These are phyloP conservation scores for Psilocybe subaeruginosa DNA, from an alignment of 768 basidiomycete species.

Conservation along the genomic window DNA sequence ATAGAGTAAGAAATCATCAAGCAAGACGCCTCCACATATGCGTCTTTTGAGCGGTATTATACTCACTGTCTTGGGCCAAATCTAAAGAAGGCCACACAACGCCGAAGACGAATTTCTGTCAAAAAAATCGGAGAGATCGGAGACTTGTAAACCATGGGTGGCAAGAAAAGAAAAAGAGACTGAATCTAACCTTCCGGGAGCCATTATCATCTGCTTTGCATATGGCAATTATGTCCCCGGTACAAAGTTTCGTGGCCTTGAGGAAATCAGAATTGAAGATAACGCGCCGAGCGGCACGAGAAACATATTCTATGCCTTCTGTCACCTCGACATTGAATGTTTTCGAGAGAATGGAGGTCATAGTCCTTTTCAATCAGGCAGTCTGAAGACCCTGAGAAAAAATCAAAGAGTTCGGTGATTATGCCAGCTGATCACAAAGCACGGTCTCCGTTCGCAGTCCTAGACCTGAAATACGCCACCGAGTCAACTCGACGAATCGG, in stretches of 20 bases:
- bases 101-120: constrained; percentile 68
- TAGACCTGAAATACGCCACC: constrained; percentile 12
- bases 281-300: constrained; percentile 65
- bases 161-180: constrained; percentile 1
- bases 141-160: constrained; percentile 7
- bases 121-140: constrained; percentile 15
- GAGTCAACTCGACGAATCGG: constrained; percentile 13
- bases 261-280: constrained; percentile 63
- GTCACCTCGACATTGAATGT: constrained; percentile 43
- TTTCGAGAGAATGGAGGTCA: constrained; percentile 31
- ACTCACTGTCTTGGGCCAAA: constrained; percentile 59
- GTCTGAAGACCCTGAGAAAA: neutral
- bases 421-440: constrained; percentile 5
- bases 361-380: constrained; percentile 3
- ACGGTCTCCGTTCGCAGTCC: neutral
- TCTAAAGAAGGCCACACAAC: constrained; percentile 78
- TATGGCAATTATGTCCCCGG: constrained; percentile 72
- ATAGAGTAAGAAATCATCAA: constrained; percentile 6
- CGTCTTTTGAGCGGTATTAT: constrained; percentile 8
- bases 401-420: neutral
- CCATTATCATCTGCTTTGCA: constrained; percentile 37
- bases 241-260: constrained; percentile 61
- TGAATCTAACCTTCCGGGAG: constrained; percentile 27
- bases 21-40: constrained; percentile 18
- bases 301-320: constrained; percentile 34